Conservation (phyloP, 139 green algal genomes). For the Asterochloris erici region DNA sequence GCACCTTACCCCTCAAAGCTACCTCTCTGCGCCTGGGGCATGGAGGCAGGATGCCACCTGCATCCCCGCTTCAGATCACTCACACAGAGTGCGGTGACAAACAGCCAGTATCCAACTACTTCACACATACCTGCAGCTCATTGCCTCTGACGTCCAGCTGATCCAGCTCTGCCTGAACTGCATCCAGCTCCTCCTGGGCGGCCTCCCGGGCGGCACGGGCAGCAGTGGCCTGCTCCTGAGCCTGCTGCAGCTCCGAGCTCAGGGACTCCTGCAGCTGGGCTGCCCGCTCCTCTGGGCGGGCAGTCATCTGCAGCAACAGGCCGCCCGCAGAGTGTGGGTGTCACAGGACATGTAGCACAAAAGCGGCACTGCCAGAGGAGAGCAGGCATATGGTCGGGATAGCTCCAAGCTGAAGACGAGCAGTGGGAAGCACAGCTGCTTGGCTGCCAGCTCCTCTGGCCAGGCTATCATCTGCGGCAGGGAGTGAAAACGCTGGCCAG, state of each 20-base stretch:
- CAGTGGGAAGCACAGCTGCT: too few relatives aligned
- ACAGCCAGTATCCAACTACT: background rate
- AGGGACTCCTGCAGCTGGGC: constrained; percentile 12
- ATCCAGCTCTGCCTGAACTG: constrained; percentile 16
- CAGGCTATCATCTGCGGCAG: too few relatives aligned
- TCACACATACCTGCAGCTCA: background rate
- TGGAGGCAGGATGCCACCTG: background rate
- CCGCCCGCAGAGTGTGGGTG: too few relatives aligned
- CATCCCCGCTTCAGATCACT: background rate
- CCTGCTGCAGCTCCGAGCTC: constrained; percentile 13
- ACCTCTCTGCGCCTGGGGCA: background rate
- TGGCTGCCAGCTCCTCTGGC: too few relatives aligned
- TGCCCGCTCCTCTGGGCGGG: background rate
- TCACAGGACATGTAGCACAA: background rate
- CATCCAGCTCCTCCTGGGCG: constrained; percentile 16
- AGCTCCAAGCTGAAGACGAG: background rate
- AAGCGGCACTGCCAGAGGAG: background rate
- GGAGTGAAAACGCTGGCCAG: too few relatives aligned
- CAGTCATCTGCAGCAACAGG: background rate
- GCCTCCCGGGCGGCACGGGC: background rate
- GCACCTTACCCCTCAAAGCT: too few relatives aligned
- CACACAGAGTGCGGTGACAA: background rate
- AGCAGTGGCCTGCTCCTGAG: constrained; percentile 3
- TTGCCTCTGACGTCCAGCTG: background rate
- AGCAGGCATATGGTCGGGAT: background rate